Evolutionary conservation across 148 eudicot genomes (phyloP), one percentile per base, ranked within the genome.

Genomic region (Salicornia ramosissima): DNA sequence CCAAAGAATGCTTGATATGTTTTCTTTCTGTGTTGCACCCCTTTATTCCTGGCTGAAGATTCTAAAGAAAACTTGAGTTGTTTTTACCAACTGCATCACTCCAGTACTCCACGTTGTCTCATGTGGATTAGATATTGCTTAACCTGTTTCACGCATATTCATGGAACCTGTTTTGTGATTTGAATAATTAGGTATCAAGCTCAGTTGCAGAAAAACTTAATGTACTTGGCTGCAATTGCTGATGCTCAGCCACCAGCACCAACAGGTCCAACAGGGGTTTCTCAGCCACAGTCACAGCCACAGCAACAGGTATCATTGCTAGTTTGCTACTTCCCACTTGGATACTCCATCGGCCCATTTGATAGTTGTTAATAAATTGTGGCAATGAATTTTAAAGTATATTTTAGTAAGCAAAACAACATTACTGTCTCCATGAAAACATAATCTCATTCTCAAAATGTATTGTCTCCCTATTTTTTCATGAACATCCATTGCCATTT

Each of bases 141-240:
- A 55, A 21, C 51, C 50, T 46, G 30, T 15, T 59, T 46, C 1
- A 15, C 54, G 12, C 14, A 42, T 21, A 51, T 36, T 45, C 34
- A 63, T 57, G 47, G 58, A 45, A 14, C 69, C 62, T 74, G 25
- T 56, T 64, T 69, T 46, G 39, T 53, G 18, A 67, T 56, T 13
- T 50, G 18, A 29, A 34, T 42, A 13, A 34, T 73, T 63, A 90
- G 96, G 84, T 88, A 81, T 71, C 96, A 88, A 70, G 87, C 86
- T 53, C 82, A 83, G 74, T 90, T 90, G 70, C 96, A 90, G 78
- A 88, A 84, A 75, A 90, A 90, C 71, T 71, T 90, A 42, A 83
- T 84, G 89, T 88, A 83, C 78, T 74, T 90, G 71, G 93, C 96
- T 61, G 93, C 96, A 15, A 82, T 90, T 64, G 96, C 96, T 30